Evolutionary conservation across 768 basidiomycete genomes (phyloP).

Genomic region (Boletellus ananas): DNA sequence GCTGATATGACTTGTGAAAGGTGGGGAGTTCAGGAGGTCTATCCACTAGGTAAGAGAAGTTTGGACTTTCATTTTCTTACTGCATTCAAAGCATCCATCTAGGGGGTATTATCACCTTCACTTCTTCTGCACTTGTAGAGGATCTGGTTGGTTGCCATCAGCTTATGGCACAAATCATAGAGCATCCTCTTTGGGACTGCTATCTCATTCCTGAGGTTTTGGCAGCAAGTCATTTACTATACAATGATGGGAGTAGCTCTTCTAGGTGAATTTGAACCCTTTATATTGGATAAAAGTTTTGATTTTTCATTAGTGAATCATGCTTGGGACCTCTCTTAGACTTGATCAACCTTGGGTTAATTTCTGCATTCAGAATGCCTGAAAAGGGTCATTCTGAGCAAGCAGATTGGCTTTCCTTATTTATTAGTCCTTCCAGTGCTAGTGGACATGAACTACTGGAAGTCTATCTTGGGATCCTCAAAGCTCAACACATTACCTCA

Average conservation of each 20-base stretch:
- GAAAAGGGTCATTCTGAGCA: constrained; percentile 28
- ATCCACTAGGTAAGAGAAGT: constrained; percentile 53
- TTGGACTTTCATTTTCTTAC: not conserved
- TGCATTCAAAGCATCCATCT: not conserved
- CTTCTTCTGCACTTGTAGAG: constrained; percentile 53
- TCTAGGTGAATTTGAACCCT: constrained; percentile 8
- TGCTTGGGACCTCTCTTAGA: constrained; percentile 23
- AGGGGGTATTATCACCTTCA: constrained; percentile 77
- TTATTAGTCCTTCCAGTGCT: constrained; percentile 13
- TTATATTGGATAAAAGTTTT: not conserved
- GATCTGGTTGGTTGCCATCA: constrained; percentile 47
- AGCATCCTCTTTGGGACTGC: constrained; percentile 66
- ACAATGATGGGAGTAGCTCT: not conserved
- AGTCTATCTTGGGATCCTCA: constrained; percentile 33
- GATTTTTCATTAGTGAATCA: constrained; percentile 6
- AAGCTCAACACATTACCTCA: constrained; percentile 24
- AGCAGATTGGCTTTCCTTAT: constrained; percentile 22
- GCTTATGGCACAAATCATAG: constrained; percentile 47
- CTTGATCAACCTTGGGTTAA: constrained; percentile 47
- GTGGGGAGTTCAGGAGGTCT: constrained; percentile 68
- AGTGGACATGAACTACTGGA: constrained; percentile 40
- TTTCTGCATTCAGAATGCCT: constrained; percentile 54
- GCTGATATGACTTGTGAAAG: constrained; percentile 42
- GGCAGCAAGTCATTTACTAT: constrained; percentile 37
- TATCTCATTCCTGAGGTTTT: constrained; percentile 65